Base-by-base conservation (phyloP, 169 alveolate species). In the Plasmodium malariae region DNA sequence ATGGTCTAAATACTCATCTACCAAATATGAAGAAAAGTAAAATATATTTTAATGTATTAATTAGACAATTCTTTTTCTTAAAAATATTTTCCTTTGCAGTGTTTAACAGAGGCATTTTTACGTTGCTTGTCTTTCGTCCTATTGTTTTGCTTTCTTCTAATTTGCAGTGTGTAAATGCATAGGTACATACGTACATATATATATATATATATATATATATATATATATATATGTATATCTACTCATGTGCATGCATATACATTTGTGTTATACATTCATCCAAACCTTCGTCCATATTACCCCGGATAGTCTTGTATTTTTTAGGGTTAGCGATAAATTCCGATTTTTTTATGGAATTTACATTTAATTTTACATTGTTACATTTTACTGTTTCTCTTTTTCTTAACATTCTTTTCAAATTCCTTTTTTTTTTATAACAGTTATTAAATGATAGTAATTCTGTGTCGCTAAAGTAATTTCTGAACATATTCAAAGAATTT, bases 401-500 rank as follows among this genome's bases (percentile, higher is more conserved):
- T 9, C 32, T 78, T 63, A 78, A 62, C 68, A 62, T 62, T 37
- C 48, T 69, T 62, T 28, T 40, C 45, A 78, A 55, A 26, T 62
- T 60, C 45, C 48, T 40, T 78, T 78, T 63, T 62, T 65, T 78
- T 54, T 68, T 45, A 78, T 55, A 28, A 34, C 43, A 21, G 37
- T 78, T 78, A 37, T 78, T 43, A 40, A 43, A 78, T 43, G 34
- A 30, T 36, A 78, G 45, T 19, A 78, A 65, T 60, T 62, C 89
- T 1, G 89, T 48, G 55, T 78, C 89, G 32, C 89, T 78, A n/a
- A 78, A 78, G 54, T 78, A 45, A 32, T 26, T 43, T 30, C 76
- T 60, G 9, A 40, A 9, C n/a, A 43, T 28, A 62, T 63, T 63
- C 3, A 48, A 69, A 7, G 78, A 28, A 26, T 60, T 21, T 55